A percentile compares a stretch with the other conserved stretches of the same genome.
These are phyloP conservation scores for Mortierella antarctica DNA, from an alignment of 192 early-diverging fungal genomes.

Conservation along the genomic window DNA sequence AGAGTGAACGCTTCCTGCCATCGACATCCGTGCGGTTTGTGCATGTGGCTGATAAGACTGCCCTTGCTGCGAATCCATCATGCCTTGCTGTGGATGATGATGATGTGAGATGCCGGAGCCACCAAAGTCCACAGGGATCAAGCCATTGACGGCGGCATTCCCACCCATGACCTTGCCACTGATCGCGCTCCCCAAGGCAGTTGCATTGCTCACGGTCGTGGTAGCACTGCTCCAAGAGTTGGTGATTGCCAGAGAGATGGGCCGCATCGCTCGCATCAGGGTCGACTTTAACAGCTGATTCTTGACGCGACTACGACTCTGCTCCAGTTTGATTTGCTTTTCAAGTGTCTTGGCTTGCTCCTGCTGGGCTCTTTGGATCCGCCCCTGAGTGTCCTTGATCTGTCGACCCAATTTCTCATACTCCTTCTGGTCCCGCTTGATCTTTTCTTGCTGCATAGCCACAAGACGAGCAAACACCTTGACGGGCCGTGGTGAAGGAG, in stretches of 20 bases:
- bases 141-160: background rate
- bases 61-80: background rate
- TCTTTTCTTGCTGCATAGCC: slow-evolving; percentile 69
- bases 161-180: slow-evolving; percentile 37
- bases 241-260: slow-evolving; percentile 50
- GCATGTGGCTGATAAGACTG: background rate
- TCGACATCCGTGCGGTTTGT: slow-evolving; percentile 1
- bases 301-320: slow-evolving; percentile 44
- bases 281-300: slow-evolving; percentile 43
- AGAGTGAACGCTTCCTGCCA: background rate
- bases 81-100: background rate
- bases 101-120: background rate
- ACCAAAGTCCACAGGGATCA: background rate
- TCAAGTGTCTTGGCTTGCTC: slow-evolving; percentile 58
- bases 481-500: background rate
- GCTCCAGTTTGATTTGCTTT: slow-evolving; percentile 51
- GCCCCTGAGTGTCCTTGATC: slow-evolving; percentile 63
- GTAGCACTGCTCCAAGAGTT: slow-evolving; percentile 51
- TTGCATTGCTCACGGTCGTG: slow-evolving; percentile 44
- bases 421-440: slow-evolving; percentile 74
- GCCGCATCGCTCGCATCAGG: slow-evolving; percentile 50
- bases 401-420: slow-evolving; percentile 72
- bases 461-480: slow-evolving; percentile 63
- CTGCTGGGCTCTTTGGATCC: slow-evolving; percentile 58
- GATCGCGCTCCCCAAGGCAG: slow-evolving; percentile 32